Evolutionary conservation across 148 eudicot genomes (phyloP).

Genomic region (Rhododendron molle): DNA sequence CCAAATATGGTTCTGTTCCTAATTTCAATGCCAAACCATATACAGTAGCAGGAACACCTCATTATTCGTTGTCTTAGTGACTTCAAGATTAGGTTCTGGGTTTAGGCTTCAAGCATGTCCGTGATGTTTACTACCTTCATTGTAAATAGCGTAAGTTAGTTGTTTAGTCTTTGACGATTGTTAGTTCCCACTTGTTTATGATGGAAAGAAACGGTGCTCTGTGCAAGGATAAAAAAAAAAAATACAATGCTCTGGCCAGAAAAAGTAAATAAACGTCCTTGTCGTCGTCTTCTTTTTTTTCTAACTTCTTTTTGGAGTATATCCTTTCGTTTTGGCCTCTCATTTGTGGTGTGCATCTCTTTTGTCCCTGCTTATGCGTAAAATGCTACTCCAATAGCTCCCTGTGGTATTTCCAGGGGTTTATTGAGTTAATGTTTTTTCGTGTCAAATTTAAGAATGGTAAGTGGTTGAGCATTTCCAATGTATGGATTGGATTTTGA

Average conservation of each 20-base stretch:
- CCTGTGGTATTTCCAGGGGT: neutral
- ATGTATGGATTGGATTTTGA: no score
- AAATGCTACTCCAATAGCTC: neutral
- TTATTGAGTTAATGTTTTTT: no score
- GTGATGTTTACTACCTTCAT: neutral
- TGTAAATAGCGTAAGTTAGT: neutral
- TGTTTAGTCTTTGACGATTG: neutral
- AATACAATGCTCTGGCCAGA: neutral
- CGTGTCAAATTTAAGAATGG: no score
- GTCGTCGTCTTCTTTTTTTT: no score
- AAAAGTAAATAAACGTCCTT: neutral
- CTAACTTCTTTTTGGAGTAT: neutral
- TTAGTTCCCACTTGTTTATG: neutral
- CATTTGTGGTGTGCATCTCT: neutral
- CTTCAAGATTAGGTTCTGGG: neutral
- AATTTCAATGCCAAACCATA: neutral
- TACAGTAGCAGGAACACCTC: neutral
- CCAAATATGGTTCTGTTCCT: neutral
- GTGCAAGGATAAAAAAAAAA: no score
- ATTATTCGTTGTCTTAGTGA: neutral
- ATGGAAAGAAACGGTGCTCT: neutral
- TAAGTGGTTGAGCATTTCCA: no score
- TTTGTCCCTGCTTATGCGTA: neutral
- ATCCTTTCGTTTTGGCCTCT: no score
- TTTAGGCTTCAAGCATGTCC: neutral